Base-by-base conservation (phyloP, 2,329 filamentous ascomycete genomes). In the Penicillium freii region DNA sequence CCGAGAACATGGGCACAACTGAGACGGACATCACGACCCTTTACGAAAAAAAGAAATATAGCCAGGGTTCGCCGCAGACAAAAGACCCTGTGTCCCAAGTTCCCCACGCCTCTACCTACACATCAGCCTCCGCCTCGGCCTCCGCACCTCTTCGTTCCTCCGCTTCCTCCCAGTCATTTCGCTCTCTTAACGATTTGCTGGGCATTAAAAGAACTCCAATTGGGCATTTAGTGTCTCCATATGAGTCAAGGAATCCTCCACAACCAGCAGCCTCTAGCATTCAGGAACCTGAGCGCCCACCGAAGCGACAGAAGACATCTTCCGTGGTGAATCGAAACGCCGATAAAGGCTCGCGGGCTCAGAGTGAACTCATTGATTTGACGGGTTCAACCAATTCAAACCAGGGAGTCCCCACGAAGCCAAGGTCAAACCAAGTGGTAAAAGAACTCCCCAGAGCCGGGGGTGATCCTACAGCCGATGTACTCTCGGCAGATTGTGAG, bases 21-120 rank as follows among this genome's bases (percentile, higher is more conserved):
- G 83, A 93, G 64, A 92, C 93, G 50, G 91, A 97, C 67, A 72
- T 97, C 27, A 86, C 88, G 0, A 86, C 87, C 29, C 74, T 97
- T 29, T 77, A 94, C 45, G 87, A 90, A 60, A 92, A 88, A 73
- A 84, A 84, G 10, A 86, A 83, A 65, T 64, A 60, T 60, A 66
- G 62, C 54, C 69, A 65, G 66, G 62, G 51, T 58, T 74, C 65
- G 53, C 71, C 65, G 62, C 57, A 65, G 53, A 52, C 62, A 50
- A 62, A 61, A 54, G 56, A 60, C 57, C 70, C 75, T 19, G 76
- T 75, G 45, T 71, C 75, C 15, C 74, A 71, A 17, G 78, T 81
- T 44, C 73, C 77, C 23, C 75, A 78, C 25, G 69, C 81, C n/a
- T 57, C 52, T 8, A 36, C 38, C 36, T 40, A 33, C 11, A 27